phyloP scores from a whole-genome alignment of 2,329 filamentous ascomycete species.

The Trichoderma sp. region DNA sequence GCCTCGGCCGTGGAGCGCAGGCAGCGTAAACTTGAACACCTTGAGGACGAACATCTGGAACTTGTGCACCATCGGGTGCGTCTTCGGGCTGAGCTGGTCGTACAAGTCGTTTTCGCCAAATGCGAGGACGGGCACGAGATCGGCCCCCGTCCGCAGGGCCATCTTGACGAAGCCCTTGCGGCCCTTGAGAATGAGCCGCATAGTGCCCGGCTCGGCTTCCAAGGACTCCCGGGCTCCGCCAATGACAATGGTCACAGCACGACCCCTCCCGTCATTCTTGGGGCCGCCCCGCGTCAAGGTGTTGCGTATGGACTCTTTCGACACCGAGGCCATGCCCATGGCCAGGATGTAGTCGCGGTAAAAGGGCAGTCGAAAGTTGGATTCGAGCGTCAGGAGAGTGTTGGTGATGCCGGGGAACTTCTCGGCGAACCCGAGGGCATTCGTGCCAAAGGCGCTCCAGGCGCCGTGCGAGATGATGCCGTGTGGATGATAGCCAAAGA shows the following conservation, averaged over 20 bases:
- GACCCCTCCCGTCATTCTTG: slow-evolving; percentile 82
- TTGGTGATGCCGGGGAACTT: slow-evolving; percentile 96
- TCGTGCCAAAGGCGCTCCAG: slow-evolving; percentile 87
- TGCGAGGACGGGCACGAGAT: slow-evolving; percentile 85
- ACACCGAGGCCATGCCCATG: slow-evolving; percentile 86
- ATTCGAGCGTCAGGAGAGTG: slow-evolving; percentile 88
- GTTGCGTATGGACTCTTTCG: slow-evolving; percentile 88
- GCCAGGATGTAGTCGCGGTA: slow-evolving; percentile 93
- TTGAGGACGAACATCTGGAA: slow-evolving; percentile 84
- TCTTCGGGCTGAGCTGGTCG: slow-evolving; percentile 77
- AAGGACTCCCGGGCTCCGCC: slow-evolving; percentile 92
- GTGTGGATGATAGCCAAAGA: slow-evolving; percentile 96
- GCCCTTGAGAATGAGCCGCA: slow-evolving; percentile 77
- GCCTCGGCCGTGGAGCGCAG: slow-evolving; percentile 84
- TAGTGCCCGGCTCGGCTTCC: slow-evolving; percentile 75
- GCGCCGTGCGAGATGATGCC: slow-evolving; percentile 98
- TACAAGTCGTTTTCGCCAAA: slow-evolving; percentile 98
- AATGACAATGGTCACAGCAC: slow-evolving; percentile 94
- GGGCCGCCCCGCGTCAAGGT: slow-evolving; percentile 76
- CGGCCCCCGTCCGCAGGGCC: slow-evolving; percentile 87
- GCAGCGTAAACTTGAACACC: slow-evolving; percentile 87
- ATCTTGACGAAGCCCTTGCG: slow-evolving; percentile 94
- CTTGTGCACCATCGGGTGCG: slow-evolving; percentile 77
- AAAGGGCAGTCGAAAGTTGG: slow-evolving; percentile 90
- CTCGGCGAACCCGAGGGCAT: slow-evolving; percentile 81